Conservation (phyloP, 2,329 filamentous ascomycete genomes). For the Venturiaceae sp. region DNA sequence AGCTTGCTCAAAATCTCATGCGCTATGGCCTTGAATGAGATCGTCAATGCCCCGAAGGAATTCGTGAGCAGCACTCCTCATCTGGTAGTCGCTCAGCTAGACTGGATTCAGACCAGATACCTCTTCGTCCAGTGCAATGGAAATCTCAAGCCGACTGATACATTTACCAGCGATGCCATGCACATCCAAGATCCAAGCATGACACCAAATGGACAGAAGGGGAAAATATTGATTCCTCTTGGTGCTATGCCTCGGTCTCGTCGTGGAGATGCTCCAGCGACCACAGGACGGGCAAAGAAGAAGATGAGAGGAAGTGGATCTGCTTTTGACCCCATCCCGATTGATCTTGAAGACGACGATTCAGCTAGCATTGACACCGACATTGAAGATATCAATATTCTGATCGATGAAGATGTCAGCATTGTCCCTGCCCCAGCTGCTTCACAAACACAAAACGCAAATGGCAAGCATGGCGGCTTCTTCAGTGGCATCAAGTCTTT, state of each 20-base stretch:
- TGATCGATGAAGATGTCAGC: slow-evolving; percentile 17
- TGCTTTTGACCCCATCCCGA: slow-evolving; percentile 25
- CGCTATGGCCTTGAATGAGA: slow-evolving; percentile 71
- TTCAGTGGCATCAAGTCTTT: not conserved
- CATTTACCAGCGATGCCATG: slow-evolving; percentile 9
- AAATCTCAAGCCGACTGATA: not conserved
- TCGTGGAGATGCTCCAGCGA: slow-evolving; percentile 17
- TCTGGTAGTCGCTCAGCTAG: slow-evolving; percentile 63
- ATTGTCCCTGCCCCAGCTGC: not conserved
- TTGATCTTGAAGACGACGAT: slow-evolving; percentile 22
- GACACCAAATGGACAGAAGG: slow-evolving; percentile 29
- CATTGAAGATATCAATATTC: slow-evolving; percentile 35
- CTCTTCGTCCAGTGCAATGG: slow-evolving; percentile 51
- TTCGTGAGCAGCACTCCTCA: slow-evolving; percentile 50
- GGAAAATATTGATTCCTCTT: slow-evolving; percentile 40
- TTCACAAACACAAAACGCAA: not conserved
- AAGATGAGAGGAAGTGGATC: slow-evolving; percentile 16
- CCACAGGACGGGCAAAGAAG: slow-evolving; percentile 19
- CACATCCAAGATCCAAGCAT: slow-evolving; percentile 30
- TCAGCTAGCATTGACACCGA: slow-evolving; percentile 30
- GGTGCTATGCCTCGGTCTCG: slow-evolving; percentile 38
- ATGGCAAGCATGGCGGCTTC: slow-evolving; percentile 5
- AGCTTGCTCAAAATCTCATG: slow-evolving; percentile 50
- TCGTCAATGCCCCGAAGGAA: slow-evolving; percentile 61
- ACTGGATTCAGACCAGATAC: slow-evolving; percentile 89